Percentiles rank a stretch among this genome's conserved stretches.
Evolutionary conservation across 2,329 filamentous ascomycete genomes (phyloP).

Genomic region (Ramichloridium luteum): DNA sequence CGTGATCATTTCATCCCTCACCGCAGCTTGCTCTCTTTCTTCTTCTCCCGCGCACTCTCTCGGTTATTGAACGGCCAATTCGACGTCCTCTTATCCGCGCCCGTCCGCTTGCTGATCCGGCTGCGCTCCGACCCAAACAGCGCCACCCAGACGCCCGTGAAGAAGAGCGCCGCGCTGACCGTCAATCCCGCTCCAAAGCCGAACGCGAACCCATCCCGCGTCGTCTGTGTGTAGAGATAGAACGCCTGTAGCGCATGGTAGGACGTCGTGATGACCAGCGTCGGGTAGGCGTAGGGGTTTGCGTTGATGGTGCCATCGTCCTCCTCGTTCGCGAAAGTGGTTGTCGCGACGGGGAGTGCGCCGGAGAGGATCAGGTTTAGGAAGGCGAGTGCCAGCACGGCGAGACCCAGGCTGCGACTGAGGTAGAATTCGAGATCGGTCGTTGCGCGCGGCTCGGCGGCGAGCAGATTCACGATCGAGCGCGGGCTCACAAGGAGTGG

Average conservation of each 20-base stretch:
- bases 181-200: slow-evolving; percentile 47
- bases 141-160: slow-evolving; percentile 53
- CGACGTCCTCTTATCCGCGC: slow-evolving; percentile 53
- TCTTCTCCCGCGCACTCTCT: slow-evolving; percentile 20
- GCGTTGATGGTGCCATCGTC: slow-evolving; percentile 7
- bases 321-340: not conserved
- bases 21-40: slow-evolving; percentile 16
- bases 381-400: slow-evolving; percentile 52
- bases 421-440: slow-evolving; percentile 60
- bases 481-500: slow-evolving; percentile 48
- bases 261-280: slow-evolving; percentile 47
- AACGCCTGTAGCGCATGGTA: slow-evolving; percentile 54
- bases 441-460: slow-evolving; percentile 42
- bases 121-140: slow-evolving; percentile 45
- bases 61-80: slow-evolving; percentile 54
- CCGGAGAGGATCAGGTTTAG: slow-evolving; percentile 59
- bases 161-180: slow-evolving; percentile 45
- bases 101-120: slow-evolving; percentile 49
- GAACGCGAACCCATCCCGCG: slow-evolving; percentile 37
- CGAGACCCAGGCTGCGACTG: slow-evolving; percentile 55
- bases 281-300: slow-evolving; percentile 43
- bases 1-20: not conserved
- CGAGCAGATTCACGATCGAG: slow-evolving; percentile 47
- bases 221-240: slow-evolving; percentile 57
- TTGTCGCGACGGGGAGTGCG: slow-evolving; percentile 46